A percentile compares a stretch with the other conserved stretches of the same genome.
Conservation (phyloP, 1,139 yeast genomes). For the Debaryomyces fabryi region DNA sequence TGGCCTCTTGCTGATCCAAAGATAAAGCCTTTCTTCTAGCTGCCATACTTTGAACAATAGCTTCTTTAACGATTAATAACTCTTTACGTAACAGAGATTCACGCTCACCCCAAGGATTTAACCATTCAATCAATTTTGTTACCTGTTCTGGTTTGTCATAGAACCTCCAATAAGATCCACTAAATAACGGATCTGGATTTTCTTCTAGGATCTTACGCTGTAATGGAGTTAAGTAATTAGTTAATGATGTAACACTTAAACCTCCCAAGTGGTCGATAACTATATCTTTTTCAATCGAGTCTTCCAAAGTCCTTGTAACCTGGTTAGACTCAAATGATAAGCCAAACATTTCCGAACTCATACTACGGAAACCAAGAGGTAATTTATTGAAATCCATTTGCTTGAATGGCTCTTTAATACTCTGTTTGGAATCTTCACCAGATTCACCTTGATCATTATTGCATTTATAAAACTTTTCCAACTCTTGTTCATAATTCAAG, state of each 20-base stretch:
- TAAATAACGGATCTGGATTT: slow-evolving; percentile 53
- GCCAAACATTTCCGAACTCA: slow-evolving; percentile 22
- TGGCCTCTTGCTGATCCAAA: slow-evolving; percentile 43
- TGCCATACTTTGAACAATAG: slow-evolving; percentile 57
- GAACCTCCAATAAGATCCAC: slow-evolving; percentile 66
- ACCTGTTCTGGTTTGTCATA: slow-evolving; percentile 67
- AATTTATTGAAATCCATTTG: slow-evolving; percentile 20
- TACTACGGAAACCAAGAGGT: slow-evolving; percentile 22
- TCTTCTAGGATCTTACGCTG: slow-evolving; percentile 76
- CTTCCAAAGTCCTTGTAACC: background rate
- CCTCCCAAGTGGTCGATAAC: slow-evolving; percentile 51
- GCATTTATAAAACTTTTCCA: slow-evolving; percentile 9
- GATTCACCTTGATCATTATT: background rate
- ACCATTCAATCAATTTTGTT: slow-evolving; percentile 60
- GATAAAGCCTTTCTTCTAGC: slow-evolving; percentile 60
- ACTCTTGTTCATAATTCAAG: slow-evolving; percentile 9
- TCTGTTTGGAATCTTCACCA: background rate
- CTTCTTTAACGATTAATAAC: slow-evolving; percentile 53
- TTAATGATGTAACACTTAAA: slow-evolving; percentile 24
- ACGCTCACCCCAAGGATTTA: slow-evolving; percentile 75
- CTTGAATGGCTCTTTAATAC: background rate
- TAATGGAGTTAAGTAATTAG: slow-evolving; percentile 38
- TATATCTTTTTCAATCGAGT: slow-evolving; percentile 13
- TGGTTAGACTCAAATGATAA: slow-evolving; percentile 14
- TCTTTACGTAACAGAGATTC: slow-evolving; percentile 73